Conservation (phyloP, 2,329 filamentous ascomycete genomes). For the Microcera coccophila region DNA sequence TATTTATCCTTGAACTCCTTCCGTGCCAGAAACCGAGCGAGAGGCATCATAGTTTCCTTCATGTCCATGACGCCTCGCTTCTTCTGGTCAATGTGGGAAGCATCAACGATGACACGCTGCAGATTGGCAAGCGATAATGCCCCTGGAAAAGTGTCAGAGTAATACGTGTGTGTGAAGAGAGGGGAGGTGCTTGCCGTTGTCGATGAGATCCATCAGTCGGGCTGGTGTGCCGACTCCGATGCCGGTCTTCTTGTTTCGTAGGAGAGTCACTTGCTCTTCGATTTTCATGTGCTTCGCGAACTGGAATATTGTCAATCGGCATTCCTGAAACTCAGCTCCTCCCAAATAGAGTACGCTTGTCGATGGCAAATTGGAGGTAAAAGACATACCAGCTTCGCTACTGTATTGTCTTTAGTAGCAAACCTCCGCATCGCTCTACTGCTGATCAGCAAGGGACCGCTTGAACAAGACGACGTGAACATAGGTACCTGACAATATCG, state of each 20-base stretch:
- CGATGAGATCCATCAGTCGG: conserved; percentile 74
- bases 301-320: conserved; percentile 23
- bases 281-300: conserved; percentile 99
- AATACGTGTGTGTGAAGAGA: too few relatives aligned
- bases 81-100: conserved; percentile 90
- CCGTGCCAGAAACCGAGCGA: conserved; percentile 69
- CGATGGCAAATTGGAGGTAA: neutral
- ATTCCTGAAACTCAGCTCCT: too few relatives aligned
- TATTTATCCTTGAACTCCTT: conserved; percentile 70
- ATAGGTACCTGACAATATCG: conserved; percentile 66
- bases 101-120: conserved; percentile 80
- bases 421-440: conserved; percentile 68
- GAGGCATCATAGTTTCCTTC: conserved; percentile 82
- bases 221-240: conserved; percentile 89
- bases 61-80: conserved; percentile 92
- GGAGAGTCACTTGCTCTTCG: conserved; percentile 74
- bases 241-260: conserved; percentile 67
- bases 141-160: conserved; percentile 36
- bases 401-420: conserved; percentile 69
- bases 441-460: conserved; percentile 15
- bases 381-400: conserved; percentile 69
- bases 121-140: conserved; percentile 68
- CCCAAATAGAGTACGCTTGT: too few relatives aligned
- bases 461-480: neutral
- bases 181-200: conserved; percentile 59